Base-by-base conservation (phyloP, 176 grass and related monocot species). In the Musa troglodytarum region DNA sequence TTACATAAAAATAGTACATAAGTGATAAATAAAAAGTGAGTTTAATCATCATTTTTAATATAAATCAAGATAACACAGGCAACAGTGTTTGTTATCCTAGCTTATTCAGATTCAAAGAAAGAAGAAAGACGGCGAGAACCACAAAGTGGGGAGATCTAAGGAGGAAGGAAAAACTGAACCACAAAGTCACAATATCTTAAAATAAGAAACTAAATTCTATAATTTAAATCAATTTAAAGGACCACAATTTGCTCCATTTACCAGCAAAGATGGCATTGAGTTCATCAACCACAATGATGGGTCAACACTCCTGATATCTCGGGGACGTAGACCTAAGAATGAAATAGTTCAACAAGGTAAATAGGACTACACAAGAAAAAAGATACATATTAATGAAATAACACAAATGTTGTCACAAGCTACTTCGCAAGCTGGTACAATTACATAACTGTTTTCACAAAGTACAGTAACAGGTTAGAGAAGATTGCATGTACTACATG, bases 201-300 rank as follows among this genome's bases (percentile, higher is more conserved):
- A 43, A 23, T 49, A 65, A 70, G 19, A 78, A 10, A 29, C 1
- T 61, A 43, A 78, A 70, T 12, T 24, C 51, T 64, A 74, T 49
- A 14, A 26, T 73, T 21, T 6, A 54, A 6, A 52, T 69, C 12
- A 80, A 29, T 22, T 10, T 26, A 65, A 49, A 74, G 20, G 71
- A 29, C 26, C 54, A 17, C 15, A 78, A 52, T 14, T 29, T 61
- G 1, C 1, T 83, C 20, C 4, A 50, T 74, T 83, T 88, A 98
- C 95, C 90, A 98, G 74, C 78, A 98, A 51, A 57, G 95, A 98
- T 82, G 95, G 95, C 86, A 91, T 94, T 68, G 90, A 98, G 78
- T 98, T 98, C 86, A 93, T 87, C 59, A 98, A 74, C 95, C 95
- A 98, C 59, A 98, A 72, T 16, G 95, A 93, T 19, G 95, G 95